A percentile compares a stretch with the other conserved stretches of the same genome.
phyloP scores from a whole-genome alignment of 352 stramenopile species.

The Globisporangium spiculum region DNA sequence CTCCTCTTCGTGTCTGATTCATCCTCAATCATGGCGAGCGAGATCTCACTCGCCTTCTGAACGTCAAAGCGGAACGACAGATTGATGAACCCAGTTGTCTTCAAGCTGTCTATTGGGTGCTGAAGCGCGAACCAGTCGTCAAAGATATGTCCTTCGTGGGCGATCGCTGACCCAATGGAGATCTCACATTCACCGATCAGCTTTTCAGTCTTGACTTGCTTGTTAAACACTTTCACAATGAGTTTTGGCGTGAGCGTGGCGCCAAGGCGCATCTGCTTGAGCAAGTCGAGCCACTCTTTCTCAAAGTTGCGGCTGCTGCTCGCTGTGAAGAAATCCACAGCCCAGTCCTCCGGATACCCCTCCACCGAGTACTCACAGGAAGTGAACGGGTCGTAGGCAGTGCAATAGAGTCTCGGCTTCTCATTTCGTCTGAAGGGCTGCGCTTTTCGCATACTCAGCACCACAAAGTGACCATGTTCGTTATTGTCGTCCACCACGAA shows the following conservation, averaged over 20 bases:
- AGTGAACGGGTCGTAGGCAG: conserved; percentile 78
- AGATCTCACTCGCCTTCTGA: conserved; percentile 29
- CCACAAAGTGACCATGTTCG: conserved; percentile 55
- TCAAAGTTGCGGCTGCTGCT: conserved; percentile 47
- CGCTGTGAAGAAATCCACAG: conserved; percentile 63
- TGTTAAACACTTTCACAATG: conserved; percentile 64
- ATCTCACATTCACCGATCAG: conserved; percentile 76
- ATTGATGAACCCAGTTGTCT: conserved; percentile 35
- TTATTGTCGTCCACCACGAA: conserved; percentile 36
- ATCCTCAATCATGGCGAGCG: conserved; percentile 6
- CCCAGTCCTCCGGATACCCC: conserved; percentile 58
- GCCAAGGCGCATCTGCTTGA: conserved; percentile 56
- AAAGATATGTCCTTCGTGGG: conserved; percentile 69
- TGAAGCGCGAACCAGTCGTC: conserved; percentile 57
- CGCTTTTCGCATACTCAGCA: conserved; percentile 64
- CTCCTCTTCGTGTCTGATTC: background rate
- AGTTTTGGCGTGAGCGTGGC: conserved; percentile 65
- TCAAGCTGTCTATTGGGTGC: conserved; percentile 23
- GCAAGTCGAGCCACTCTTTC: conserved; percentile 42
- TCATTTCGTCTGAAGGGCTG: conserved; percentile 28
- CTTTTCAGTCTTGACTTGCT: conserved; percentile 62
- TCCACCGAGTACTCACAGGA: conserved; percentile 76
- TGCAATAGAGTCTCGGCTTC: conserved; percentile 60
- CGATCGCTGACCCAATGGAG: conserved; percentile 64
- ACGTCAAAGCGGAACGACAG: conserved; percentile 63